Base-by-base conservation (phyloP, 2,329 filamentous ascomycete species). In the Alternaria hordeiaustralica region DNA sequence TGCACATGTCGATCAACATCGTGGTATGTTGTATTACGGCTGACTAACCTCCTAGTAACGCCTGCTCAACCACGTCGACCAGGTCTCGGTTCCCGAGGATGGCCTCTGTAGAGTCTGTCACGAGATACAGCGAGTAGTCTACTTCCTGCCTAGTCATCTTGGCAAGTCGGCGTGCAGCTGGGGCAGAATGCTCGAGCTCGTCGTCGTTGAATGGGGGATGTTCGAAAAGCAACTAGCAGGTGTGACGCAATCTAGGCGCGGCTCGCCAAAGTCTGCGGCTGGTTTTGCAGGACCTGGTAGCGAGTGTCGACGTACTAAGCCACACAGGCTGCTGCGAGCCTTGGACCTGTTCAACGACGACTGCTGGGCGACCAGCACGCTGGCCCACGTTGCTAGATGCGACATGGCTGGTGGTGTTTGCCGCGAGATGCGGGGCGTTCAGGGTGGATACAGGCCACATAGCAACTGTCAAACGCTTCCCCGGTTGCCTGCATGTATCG, bases 91-190 rank as follows among this genome's bases (percentile, higher is more conserved):
- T 82, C 58, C 92, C 92, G 46, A 97, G 88, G 70, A 97, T 93
- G 33, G 89, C 88, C 13, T 90, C 87, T n/a, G 94, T 97, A 55
- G 93, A 96, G 85, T 97, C 94, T 6, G 94, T 97, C 71, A 97
- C 94, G 61, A 97, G 86, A 78, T 97, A 97, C 43, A 97, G 84
- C 53, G 90, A 90, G 79, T 96, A 94, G 81, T 97, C 89, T 50
- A 91, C 84, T 20, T 73, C 66, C n/a, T 72, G 63, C 15, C 28
- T 33, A 15, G 25, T 45, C 56, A 60, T 63, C 63, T 68, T 70
- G 59, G 73, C 60, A 75, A 80, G 82, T 63, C 55, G 62, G 26
- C 49, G 23, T n/a, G 36, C 55, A 21, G 23, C 41, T 41, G 44
- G 60, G 49, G 63, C 43, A 25, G 36, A 47, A 36, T 33, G 13